These are phyloP conservation scores for Allium cepa DNA, from an alignment of 106 monocot genomes.

Conservation along the genomic window DNA sequence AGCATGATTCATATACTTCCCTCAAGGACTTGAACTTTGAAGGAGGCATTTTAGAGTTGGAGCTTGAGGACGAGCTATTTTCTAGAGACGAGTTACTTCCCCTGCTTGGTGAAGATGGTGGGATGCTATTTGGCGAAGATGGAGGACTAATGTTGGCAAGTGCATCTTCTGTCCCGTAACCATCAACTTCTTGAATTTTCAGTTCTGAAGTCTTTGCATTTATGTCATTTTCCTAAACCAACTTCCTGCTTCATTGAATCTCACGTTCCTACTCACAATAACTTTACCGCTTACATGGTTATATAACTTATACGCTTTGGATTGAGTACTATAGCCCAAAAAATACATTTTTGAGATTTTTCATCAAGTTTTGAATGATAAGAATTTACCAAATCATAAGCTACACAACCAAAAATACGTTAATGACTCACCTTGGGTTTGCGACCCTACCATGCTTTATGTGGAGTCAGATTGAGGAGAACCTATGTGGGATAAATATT, in stretches of 20 bases:
- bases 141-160: neutral
- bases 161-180: neutral
- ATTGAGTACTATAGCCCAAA: conserved; percentile 4
- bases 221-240: neutral
- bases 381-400: neutral
- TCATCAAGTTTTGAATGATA: neutral
- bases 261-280: neutral
- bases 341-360: neutral
- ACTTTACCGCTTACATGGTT: neutral
- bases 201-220: neutral
- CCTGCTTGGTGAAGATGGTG: neutral
- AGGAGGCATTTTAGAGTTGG: neutral
- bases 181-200: neutral
- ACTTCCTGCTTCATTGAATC: neutral
- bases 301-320: conserved; percentile 1
- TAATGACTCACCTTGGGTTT: conserved; percentile 3
- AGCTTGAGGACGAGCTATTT: too few species aligned
- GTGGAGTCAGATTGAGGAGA: neutral
- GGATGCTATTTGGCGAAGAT: neutral
- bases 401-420: neutral
- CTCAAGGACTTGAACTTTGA: neutral
- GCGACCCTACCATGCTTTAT: neutral
- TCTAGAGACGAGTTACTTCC: neutral
- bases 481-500: neutral
- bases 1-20: neutral